A percentile compares a stretch with the other conserved stretches of the same genome.
Evolutionary conservation across 257 asterid genomes (phyloP).

Genomic region (Oldenlandia corymbosa): DNA sequence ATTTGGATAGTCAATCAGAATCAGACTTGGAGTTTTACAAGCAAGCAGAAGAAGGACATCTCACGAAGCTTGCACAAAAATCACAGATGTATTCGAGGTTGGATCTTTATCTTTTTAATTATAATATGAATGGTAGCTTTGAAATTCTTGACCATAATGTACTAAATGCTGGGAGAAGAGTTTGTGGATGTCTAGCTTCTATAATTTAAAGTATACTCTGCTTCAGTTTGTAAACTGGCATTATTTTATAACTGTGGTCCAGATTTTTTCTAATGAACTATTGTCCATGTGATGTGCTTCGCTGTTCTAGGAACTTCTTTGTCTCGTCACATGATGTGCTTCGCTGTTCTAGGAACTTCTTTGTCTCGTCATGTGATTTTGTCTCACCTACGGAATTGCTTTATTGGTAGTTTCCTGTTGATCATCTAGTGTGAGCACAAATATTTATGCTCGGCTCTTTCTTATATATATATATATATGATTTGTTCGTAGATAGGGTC

Average conservation of each 20-base stretch:
- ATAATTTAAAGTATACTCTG: background rate
- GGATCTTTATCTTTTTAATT: constrained; percentile 5
- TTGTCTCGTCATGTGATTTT: background rate
- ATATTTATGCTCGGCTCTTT: background rate
- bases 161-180: background rate
- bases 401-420: background rate
- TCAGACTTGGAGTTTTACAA: constrained; percentile 63
- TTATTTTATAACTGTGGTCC: no score
- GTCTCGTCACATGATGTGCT: no score
- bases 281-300: no score
- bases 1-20: constrained; percentile 40
- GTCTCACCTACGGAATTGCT: background rate
- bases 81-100: constrained; percentile 75
- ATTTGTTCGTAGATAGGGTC: background rate
- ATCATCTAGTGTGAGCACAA: background rate
- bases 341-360: background rate
- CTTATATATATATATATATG: no score
- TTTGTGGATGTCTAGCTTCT: background rate
- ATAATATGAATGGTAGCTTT: background rate
- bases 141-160: background rate
- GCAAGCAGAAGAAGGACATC: constrained; percentile 56
- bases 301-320: no score
- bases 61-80: constrained; percentile 71
- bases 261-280: no score
- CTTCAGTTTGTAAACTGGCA: background rate